Evolutionary conservation across 805 yeast species (phyloP).

Genomic region (Candida suzukii): DNA sequence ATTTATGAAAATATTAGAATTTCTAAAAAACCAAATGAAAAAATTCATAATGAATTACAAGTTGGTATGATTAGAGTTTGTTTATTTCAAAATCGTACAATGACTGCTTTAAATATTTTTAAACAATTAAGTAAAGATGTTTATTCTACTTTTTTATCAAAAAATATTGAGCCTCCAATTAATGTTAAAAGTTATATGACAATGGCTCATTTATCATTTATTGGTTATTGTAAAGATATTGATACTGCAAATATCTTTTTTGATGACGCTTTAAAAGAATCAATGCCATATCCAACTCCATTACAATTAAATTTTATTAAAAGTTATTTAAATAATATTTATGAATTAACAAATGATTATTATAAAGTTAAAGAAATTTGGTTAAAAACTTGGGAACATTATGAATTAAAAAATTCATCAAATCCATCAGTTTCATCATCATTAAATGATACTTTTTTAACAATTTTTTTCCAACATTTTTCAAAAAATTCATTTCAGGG

Average conservation of each 20-base stretch:
- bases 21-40: background rate
- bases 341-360: slow-evolving; percentile 47
- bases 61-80: slow-evolving; percentile 72
- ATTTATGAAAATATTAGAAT: slow-evolving; percentile 36
- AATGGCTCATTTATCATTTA: slow-evolving; percentile 70
- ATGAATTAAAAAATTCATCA: slow-evolving; percentile 38
- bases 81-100: slow-evolving; percentile 52
- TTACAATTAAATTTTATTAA: slow-evolving; percentile 69
- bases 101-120: slow-evolving; percentile 57
- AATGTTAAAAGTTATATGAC: slow-evolving; percentile 45
- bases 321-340: slow-evolving; percentile 54
- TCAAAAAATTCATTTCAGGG: slow-evolving; percentile 47
- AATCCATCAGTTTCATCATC: slow-evolving; percentile 66
- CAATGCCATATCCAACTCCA: slow-evolving; percentile 64
- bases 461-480: slow-evolving; percentile 59
- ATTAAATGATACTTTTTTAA: slow-evolving; percentile 60
- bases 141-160: slow-evolving; percentile 22
- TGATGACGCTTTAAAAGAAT: slow-evolving; percentile 57
- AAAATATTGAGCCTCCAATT: slow-evolving; percentile 15
- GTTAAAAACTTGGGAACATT: slow-evolving; percentile 51
- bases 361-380: slow-evolving; percentile 53
- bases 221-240: slow-evolving; percentile 69
- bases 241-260: slow-evolving; percentile 67
- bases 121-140: slow-evolving; percentile 48
- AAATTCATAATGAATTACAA: slow-evolving; percentile 39